Conservation (phyloP, 2,329 filamentous ascomycete species). For the Calonectria hongkongensis region DNA sequence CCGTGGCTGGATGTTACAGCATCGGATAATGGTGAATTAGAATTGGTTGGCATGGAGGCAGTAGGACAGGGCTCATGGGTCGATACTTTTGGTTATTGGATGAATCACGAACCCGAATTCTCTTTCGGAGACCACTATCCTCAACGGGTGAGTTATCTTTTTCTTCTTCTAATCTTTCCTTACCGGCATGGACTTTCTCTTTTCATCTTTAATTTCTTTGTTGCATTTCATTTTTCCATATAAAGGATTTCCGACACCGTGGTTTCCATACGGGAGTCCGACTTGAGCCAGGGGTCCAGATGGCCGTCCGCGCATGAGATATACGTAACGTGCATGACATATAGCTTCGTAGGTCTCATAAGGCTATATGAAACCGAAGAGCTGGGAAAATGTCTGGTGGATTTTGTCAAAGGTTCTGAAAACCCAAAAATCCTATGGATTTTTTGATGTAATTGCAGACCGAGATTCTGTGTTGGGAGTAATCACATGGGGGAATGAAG, state of each 20-base stretch:
- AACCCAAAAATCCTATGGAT: background rate
- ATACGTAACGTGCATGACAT: background rate
- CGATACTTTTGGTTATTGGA: background rate
- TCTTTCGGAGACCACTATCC: background rate
- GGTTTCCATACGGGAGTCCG: background rate
- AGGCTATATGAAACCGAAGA: background rate
- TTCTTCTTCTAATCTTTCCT: background rate
- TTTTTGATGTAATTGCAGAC: too few relatives aligned
- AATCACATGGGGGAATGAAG: too few relatives aligned
- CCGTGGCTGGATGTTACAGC: background rate
- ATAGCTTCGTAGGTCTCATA: background rate
- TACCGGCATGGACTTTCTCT: too few relatives aligned
- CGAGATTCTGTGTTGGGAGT: too few relatives aligned
- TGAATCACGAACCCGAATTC: background rate
- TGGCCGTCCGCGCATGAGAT: slow-evolving; percentile 6
- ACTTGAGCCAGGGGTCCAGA: background rate
- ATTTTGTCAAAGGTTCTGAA: background rate
- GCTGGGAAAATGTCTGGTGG: background rate
- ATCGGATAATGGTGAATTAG: background rate
- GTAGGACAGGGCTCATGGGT: background rate
- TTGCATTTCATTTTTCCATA: background rate
- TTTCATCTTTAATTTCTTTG: background rate
- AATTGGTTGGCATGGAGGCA: background rate
- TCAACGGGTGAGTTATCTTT: slow-evolving; percentile 11
- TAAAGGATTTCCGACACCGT: background rate